phyloP scores from a whole-genome alignment of 352 stramenopile genomes.

The Phytophthora sp. region DNA sequence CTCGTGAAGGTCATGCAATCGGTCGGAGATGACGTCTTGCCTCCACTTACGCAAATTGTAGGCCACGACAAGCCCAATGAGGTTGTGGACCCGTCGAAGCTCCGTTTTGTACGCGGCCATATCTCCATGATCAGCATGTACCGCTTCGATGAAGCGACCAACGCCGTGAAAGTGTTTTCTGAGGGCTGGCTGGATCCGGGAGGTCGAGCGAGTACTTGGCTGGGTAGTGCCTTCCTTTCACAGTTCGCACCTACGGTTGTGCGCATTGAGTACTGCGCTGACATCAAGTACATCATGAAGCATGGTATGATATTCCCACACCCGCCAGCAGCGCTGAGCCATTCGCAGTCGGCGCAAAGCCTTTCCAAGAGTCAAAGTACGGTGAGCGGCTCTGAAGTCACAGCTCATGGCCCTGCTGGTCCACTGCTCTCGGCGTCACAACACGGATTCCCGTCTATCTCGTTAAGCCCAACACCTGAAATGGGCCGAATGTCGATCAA shows the following conservation, averaged over 20 bases:
- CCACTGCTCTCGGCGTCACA: conserved; percentile 28
- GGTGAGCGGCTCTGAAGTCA: conserved; percentile 33
- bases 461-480: conserved; percentile 11
- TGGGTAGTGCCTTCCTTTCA: conserved; percentile 66
- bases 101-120: conserved; percentile 59
- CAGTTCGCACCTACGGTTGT: conserved; percentile 65
- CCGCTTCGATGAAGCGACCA: conserved; percentile 52
- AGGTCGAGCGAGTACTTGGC: conserved; percentile 51
- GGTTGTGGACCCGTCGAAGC: conserved; percentile 35
- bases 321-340: conserved; percentile 25
- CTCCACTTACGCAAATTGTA: conserved; percentile 33
- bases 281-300: conserved; percentile 87
- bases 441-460: conserved; percentile 17
- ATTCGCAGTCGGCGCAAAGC: conserved; percentile 35
- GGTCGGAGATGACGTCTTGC: conserved; percentile 55
- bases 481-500: conserved; percentile 36
- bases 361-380: conserved; percentile 45
- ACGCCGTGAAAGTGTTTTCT: conserved; percentile 71
- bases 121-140: conserved; percentile 74
- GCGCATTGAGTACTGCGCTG: conserved; percentile 69
- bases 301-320: conserved; percentile 75
- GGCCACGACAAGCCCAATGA: conserved; percentile 38
- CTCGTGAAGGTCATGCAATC: conserved; percentile 70
- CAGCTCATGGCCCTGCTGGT: conserved; percentile 25
- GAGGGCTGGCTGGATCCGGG: conserved; percentile 64